phyloP scores from a whole-genome alignment of 106 monocot species.

The Phalaenopsis equestris region DNA sequence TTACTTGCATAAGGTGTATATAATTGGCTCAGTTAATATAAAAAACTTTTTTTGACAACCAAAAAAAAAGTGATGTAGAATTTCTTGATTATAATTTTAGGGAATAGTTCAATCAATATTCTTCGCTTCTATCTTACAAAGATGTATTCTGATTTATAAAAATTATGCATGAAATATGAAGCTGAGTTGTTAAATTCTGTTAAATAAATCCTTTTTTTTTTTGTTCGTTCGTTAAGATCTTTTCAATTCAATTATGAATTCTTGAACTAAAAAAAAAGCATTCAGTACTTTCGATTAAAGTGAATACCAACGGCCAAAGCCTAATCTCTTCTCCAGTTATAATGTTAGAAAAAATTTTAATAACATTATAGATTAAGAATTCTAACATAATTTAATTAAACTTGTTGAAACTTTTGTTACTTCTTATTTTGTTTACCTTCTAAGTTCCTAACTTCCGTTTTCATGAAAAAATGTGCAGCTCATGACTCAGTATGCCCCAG shows the following conservation, averaged over 20 bases:
- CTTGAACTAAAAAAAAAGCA: neutral
- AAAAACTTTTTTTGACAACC: neutral
- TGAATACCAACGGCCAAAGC: neutral
- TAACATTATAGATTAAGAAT: neutral
- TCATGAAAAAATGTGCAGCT: neutral
- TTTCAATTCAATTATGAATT: neutral
- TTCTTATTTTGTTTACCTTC: neutral
- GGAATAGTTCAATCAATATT: too few species aligned
- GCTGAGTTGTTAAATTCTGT: neutral
- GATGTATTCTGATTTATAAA: too few species aligned
- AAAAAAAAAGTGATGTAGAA: too few species aligned
- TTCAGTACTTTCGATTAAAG: neutral
- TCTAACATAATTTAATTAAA: neutral
- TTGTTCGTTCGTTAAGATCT: neutral
- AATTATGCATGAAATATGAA: too few species aligned
- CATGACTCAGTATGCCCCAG: neutral
- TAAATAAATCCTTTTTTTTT: neutral
- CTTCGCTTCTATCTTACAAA: too few species aligned
- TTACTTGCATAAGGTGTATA: neutral
- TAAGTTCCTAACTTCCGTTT: neutral
- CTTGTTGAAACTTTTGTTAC: neutral
- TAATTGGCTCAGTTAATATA: neutral
- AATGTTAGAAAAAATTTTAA: neutral
- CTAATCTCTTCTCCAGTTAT: neutral
- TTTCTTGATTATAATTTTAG: too few species aligned